A percentile compares a stretch with the other conserved stretches of the same genome.
Evolutionary conservation across 1,284 basidiomycete genomes (phyloP).

Genomic region (Ceratobasidium sp.): DNA sequence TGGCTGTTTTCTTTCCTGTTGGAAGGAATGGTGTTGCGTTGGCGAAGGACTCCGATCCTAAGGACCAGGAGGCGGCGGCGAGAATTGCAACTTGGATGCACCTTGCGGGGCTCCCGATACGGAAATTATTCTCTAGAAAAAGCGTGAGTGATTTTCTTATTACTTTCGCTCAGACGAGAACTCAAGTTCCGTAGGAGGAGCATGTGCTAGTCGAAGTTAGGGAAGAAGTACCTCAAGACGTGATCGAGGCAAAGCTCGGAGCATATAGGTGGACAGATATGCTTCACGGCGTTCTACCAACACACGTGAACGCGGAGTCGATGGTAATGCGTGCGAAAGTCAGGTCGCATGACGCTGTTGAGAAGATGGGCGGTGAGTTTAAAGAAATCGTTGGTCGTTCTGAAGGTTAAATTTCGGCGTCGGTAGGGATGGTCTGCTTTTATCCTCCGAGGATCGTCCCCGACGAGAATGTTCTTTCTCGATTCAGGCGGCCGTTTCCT

Average conservation of each 20-base stretch:
- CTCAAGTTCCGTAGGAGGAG: slow-evolving; percentile 10
- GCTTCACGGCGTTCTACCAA: not conserved
- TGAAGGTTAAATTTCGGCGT: not conserved
- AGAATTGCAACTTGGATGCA: slow-evolving; percentile 31
- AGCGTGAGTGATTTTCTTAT: not conserved
- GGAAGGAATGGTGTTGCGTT: slow-evolving; percentile 23
- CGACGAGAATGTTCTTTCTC: not conserved
- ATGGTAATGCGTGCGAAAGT: slow-evolving; percentile 24
- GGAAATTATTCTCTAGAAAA: slow-evolving; percentile 35
- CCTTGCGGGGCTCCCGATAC: slow-evolving; percentile 26
- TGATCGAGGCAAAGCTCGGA: slow-evolving; percentile 36
- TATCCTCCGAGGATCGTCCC: slow-evolving; percentile 1
- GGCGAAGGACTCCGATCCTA: slow-evolving; percentile 11
- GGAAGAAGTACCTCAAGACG: slow-evolving; percentile 32
- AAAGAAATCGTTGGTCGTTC: not conserved
- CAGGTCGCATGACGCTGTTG: slow-evolving; percentile 33
- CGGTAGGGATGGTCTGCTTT: slow-evolving; percentile 32
- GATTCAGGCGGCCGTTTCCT: slow-evolving; percentile 23
- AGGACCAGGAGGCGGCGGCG: slow-evolving; percentile 14
- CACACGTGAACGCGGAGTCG: not conserved
- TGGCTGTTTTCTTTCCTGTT: slow-evolving; percentile 32
- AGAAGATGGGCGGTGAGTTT: slow-evolving; percentile 38
- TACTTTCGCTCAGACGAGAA: not conserved
- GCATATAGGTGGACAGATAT: slow-evolving; percentile 37
- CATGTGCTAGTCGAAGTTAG: slow-evolving; percentile 39